Evolutionary conservation across 305 asterid species (phyloP).

Genomic region (Fraxinus floribunda): DNA sequence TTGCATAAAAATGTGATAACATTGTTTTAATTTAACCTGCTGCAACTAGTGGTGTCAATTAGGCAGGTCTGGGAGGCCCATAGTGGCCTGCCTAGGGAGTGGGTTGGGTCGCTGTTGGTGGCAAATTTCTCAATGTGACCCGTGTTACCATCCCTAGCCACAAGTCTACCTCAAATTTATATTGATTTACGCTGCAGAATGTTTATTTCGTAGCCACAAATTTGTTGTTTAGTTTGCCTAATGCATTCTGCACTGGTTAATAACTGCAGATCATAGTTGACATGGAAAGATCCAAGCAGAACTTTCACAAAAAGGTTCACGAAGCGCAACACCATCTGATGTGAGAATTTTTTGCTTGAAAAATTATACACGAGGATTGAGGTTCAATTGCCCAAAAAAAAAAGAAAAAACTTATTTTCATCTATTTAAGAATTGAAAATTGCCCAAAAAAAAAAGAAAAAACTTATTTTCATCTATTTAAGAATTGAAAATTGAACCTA

Average conservation of each 20-base stretch:
- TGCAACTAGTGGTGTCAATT: background rate
- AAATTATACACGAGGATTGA: conserved; percentile 14
- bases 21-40: background rate
- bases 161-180: background rate
- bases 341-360: conserved; percentile 45
- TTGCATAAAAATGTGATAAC: conserved; percentile 11
- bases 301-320: conserved; percentile 51
- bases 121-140: background rate
- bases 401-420: background rate
- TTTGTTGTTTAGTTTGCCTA: conserved; percentile 13
- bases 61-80: background rate
- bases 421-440: background rate
- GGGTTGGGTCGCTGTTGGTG: background rate
- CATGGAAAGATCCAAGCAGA: conserved; percentile 96
- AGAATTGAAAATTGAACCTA: background rate
- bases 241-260: conserved; percentile 1
- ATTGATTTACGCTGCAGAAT: background rate
- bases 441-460: background rate
- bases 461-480: background rate
- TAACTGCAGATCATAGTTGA: conserved; percentile 81
- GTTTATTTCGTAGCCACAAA: background rate
- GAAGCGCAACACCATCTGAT: conserved; percentile 65
- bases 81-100: background rate
- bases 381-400: background rate
- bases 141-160: background rate